Base-by-base conservation (phyloP, 2,329 filamentous ascomycete genomes). In the Dactylellina haptotyla region DNA sequence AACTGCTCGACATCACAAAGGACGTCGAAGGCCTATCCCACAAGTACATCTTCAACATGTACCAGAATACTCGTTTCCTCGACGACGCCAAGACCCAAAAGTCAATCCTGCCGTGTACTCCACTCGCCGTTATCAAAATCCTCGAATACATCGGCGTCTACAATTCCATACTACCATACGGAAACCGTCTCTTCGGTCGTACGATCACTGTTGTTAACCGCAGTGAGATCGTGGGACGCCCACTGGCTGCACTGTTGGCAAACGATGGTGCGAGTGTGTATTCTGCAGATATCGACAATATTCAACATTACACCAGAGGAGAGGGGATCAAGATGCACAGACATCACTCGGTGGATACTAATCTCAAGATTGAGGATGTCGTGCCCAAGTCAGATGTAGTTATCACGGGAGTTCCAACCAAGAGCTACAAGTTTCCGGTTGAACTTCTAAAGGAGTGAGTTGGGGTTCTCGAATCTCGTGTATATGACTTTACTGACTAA, bases 31-130 rank as follows among this genome's bases (percentile, higher is more conserved):
- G 95, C 34, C 87, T 99, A 69, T 92, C 90, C 78, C 94, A 97
- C 82, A 89, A 89, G 80, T 93, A 98, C 83, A 90, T 98, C 79
- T 93, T 94, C 87, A 99, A 99, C 86, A 97, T 99, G 93, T 99
- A 98, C 83, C 91, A 97, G 84, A 99, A 99, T 83, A 88, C 96
- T 78, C 92, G 95, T 76, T 98, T 93, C 84, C 85, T 99, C 65
- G 95, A 99, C 82, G 89, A 90, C 3, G 82, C 85, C 45, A 91
- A 92, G 81, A 85, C 84, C 69, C 91, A 92, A 81, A 98, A 99
- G 84, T 96, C 90, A 53, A 92, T 98, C 76, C 84, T 99, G 58
- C 95, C 95, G 3, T 99, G 95, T 85, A 99, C 95, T 1, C 95
- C 95, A 14, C 87, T 99, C 23, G 95, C 95, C 25, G 90, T 97